Evolutionary conservation across 495 filamentous ascomycete species (phyloP).

Genomic region (Cercophora newfieldiana): DNA sequence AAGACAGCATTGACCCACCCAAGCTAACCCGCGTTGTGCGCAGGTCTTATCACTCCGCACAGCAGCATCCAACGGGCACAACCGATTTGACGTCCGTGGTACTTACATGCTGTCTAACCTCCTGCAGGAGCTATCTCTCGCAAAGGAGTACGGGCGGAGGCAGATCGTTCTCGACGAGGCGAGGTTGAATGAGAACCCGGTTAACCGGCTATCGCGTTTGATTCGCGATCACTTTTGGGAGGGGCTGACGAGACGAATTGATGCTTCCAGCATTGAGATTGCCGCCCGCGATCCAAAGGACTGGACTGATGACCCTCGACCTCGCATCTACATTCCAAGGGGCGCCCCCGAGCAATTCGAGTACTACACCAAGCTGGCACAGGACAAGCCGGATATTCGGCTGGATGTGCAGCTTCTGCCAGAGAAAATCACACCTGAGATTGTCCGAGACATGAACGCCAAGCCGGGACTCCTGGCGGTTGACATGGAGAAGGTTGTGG

Average conservation of each 20-base stretch:
- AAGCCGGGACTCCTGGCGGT: slow-evolving; percentile 88
- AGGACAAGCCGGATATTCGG: slow-evolving; percentile 72
- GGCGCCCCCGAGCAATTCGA: slow-evolving; percentile 82
- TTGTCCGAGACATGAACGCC: slow-evolving; percentile 68
- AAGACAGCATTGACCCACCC: slow-evolving; percentile 5
- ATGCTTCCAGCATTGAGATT: slow-evolving; percentile 80
- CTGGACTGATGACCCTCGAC: slow-evolving; percentile 82
- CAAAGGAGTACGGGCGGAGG: slow-evolving; percentile 80
- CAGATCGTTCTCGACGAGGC: slow-evolving; percentile 84
- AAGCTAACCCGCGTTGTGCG: slow-evolving; percentile 28
- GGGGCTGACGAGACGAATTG: slow-evolving; percentile 81
- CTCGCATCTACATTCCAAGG: slow-evolving; percentile 88
- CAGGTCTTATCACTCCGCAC: slow-evolving; percentile 75
- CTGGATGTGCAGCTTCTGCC: slow-evolving; percentile 80
- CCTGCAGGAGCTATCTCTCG: slow-evolving; percentile 87
- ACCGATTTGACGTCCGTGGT: slow-evolving; percentile 81
- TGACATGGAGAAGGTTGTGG: slow-evolving; percentile 74
- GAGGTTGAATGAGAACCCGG: slow-evolving; percentile 87
- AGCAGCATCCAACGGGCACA: slow-evolving; percentile 80
- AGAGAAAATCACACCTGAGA: slow-evolving; percentile 71
- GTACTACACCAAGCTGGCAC: slow-evolving; percentile 79
- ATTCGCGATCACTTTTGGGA: slow-evolving; percentile 91
- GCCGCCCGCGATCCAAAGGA: slow-evolving; percentile 88
- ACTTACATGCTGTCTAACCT: slow-evolving; percentile 96
- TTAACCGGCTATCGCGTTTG: slow-evolving; percentile 77